Conservation (phyloP, 202 grass and related monocot genomes). For the Elaeis oleifera region DNA sequence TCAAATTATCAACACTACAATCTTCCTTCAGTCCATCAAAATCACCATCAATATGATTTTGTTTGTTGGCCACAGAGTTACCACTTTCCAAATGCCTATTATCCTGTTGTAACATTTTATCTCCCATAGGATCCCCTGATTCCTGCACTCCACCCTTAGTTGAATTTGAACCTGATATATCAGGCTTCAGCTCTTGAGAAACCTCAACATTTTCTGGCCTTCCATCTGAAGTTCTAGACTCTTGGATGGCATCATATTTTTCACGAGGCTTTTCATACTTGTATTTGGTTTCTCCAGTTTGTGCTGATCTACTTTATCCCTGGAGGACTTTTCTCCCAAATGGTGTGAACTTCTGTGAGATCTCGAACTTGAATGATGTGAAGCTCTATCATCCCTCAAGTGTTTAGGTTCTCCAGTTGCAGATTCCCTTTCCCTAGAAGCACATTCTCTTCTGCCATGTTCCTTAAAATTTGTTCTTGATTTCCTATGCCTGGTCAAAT, state of each 20-base stretch:
- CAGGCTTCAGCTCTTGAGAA: constrained; percentile 4
- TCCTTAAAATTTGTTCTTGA: constrained; percentile 39
- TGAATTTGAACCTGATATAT: background rate
- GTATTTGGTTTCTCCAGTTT: constrained; percentile 34
- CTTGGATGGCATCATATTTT: constrained; percentile 4
- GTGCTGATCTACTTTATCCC: constrained; percentile 19
- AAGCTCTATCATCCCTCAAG: constrained; percentile 25
- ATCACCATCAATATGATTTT: background rate
- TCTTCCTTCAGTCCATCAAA: background rate
- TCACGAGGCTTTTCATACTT: background rate
- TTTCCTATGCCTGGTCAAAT: constrained; percentile 31
- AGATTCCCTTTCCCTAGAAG: constrained; percentile 27
- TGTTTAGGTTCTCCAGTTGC: constrained; percentile 22
- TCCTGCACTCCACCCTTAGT: background rate
- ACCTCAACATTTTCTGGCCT: constrained; percentile 7
- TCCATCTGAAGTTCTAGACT: constrained; percentile 24
- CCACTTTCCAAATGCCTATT: background rate
- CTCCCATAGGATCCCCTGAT: background rate
- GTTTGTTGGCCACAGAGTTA: too few relatives aligned
- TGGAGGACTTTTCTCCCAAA: constrained; percentile 27
- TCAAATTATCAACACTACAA: background rate
- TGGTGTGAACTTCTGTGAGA: constrained; percentile 47
- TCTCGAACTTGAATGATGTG: constrained; percentile 33
- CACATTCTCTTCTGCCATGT: constrained; percentile 30
- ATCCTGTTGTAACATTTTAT: background rate